Evolutionary conservation across 768 basidiomycete species (phyloP).

Genomic region (Pleurotus pulmonarius): DNA sequence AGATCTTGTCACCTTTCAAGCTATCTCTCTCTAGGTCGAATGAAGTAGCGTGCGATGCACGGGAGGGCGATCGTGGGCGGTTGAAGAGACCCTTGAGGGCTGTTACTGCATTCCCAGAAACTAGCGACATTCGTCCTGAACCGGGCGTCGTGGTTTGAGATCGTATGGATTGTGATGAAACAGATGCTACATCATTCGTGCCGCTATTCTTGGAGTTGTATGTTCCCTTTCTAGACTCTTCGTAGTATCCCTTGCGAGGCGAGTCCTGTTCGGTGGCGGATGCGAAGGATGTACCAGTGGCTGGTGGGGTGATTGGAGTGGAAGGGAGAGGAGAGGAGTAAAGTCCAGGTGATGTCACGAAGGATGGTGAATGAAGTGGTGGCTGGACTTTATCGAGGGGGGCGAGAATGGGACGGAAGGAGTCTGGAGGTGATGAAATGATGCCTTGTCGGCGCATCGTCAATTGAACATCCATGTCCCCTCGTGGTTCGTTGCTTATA

Average conservation of each 20-base stretch:
- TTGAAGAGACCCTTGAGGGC: conserved; percentile 60
- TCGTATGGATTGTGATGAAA: conserved; percentile 39
- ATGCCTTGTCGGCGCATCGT: conserved; percentile 73
- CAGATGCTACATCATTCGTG: conserved; percentile 42
- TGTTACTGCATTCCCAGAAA: conserved; percentile 40
- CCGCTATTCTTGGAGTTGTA: conserved; percentile 16
- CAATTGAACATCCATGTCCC: conserved; percentile 82
- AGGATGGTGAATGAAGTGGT: conserved; percentile 3
- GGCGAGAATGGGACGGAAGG: conserved; percentile 8
- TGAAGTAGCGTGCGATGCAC: conserved; percentile 31
- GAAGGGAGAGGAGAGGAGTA: conserved; percentile 24
- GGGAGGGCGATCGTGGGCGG: conserved; percentile 56
- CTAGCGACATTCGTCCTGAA: conserved; percentile 17
- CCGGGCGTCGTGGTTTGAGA: conserved; percentile 40
- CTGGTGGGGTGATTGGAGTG: conserved; percentile 21
- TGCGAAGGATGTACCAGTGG: conserved; percentile 8
- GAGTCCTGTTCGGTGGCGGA: conserved; percentile 9
- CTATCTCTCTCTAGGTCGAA: conserved; percentile 27
- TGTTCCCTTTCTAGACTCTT: conserved; percentile 15
- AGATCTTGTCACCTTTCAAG: background rate
- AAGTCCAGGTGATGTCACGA: conserved; percentile 14
- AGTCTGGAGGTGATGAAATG: conserved; percentile 30
- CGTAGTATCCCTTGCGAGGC: background rate
- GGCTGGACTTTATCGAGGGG: conserved; percentile 4
- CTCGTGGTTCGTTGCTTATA: conserved; percentile 58